These are phyloP conservation scores for Clavispora carvajalis DNA, from an alignment of 805 yeast species.

Conservation along the genomic window DNA sequence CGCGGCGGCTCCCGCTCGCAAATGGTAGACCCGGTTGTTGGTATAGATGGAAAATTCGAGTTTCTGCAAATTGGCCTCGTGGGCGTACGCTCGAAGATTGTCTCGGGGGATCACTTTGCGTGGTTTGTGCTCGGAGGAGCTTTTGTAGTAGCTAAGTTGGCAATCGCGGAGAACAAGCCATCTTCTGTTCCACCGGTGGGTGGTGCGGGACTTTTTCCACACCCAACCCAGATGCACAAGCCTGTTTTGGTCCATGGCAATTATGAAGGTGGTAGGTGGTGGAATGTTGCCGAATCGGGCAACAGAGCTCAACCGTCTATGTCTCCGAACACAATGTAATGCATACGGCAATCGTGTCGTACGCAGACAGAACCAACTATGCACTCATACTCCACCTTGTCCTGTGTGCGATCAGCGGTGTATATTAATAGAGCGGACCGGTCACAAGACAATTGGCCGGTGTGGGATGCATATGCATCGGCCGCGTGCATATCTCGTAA, in stretches of 20 bases:
- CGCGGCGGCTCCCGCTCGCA: slow-evolving; percentile 9
- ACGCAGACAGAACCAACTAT: too few species aligned
- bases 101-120: slow-evolving; percentile 23
- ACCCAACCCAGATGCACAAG: slow-evolving; percentile 23
- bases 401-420: too few species aligned
- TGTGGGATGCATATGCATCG: too few species aligned
- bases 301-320: neutral
- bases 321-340: neutral
- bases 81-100: slow-evolving; percentile 16
- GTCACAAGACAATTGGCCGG: too few species aligned
- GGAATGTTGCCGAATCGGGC: neutral
- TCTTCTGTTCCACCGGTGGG: slow-evolving; percentile 33
- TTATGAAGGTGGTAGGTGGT: neutral
- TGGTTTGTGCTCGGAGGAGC: slow-evolving; percentile 34
- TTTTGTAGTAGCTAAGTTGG: slow-evolving; percentile 37
- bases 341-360: too few species aligned
- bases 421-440: too few species aligned
- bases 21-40: slow-evolving; percentile 18
- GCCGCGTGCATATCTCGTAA: too few species aligned
- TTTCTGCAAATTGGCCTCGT: slow-evolving; percentile 12
- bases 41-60: slow-evolving; percentile 22
- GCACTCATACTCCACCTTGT: too few species aligned
- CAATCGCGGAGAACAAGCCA: slow-evolving; percentile 38
- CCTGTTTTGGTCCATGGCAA: slow-evolving; percentile 11
- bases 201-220: slow-evolving; percentile 25